Evolutionary conservation across 352 stramenopile genomes (phyloP).

Genomic region (Phytophthora meadii): DNA sequence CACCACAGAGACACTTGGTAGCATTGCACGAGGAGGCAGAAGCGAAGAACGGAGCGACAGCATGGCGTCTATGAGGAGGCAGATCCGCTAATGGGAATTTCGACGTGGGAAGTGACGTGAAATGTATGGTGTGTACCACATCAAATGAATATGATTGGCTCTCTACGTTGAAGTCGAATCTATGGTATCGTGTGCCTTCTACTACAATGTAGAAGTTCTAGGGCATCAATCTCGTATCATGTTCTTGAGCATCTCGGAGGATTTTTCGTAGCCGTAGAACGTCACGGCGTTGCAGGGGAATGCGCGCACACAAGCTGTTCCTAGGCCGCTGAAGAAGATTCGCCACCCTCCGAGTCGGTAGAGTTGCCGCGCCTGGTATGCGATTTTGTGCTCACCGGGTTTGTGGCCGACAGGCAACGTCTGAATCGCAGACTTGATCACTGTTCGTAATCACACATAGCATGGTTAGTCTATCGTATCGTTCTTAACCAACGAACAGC

Average conservation of each 20-base stretch:
- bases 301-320: slow-evolving; percentile 78
- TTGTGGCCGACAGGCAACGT: slow-evolving; percentile 66
- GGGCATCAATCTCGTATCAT: slow-evolving; percentile 20
- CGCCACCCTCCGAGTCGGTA: slow-evolving; percentile 68
- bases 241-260: slow-evolving; percentile 74
- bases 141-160: slow-evolving; percentile 25
- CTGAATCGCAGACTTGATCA: slow-evolving; percentile 90
- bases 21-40: slow-evolving; percentile 12
- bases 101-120: slow-evolving; percentile 25
- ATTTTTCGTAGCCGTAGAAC: slow-evolving; percentile 87
- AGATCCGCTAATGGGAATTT: slow-evolving; percentile 18
- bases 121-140: slow-evolving; percentile 15
- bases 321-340: slow-evolving; percentile 83
- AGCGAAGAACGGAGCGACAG: slow-evolving; percentile 12
- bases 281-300: slow-evolving; percentile 89
- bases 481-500: slow-evolving; percentile 13
- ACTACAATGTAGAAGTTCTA: not conserved
- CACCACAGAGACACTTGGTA: not conserved
- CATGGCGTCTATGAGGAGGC: slow-evolving; percentile 13
- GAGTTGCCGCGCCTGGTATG: slow-evolving; percentile 71
- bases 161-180: slow-evolving; percentile 24
- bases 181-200: slow-evolving; percentile 16
- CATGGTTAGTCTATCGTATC: slow-evolving; percentile 15
- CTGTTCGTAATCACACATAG: slow-evolving; percentile 32
- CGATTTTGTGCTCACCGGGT: slow-evolving; percentile 69